A percentile compares a stretch with the other conserved stretches of the same genome.
Conservation (phyloP, 441 rosid genomes). For the Lepidium campestre region DNA sequence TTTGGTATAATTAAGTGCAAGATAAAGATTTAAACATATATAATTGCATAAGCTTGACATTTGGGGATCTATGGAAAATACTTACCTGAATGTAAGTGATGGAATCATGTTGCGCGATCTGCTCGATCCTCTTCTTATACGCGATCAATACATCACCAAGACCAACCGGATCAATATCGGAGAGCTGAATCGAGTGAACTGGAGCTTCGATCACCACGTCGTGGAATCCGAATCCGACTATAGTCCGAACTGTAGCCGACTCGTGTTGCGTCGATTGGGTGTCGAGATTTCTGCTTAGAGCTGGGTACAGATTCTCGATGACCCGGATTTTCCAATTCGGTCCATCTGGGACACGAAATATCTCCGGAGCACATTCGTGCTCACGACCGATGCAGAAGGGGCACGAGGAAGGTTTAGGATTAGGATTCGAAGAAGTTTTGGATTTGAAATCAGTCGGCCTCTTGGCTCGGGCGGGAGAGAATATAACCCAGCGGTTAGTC, state of each 20-base stretch:
- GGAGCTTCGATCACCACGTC: conserved; percentile 84
- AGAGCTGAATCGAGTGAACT: conserved; percentile 53
- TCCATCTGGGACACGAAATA: conserved; percentile 61
- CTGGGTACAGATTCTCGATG: conserved; percentile 80
- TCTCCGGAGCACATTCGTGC: conserved; percentile 78
- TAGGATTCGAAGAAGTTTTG: conserved; percentile 41
- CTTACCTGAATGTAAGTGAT: conserved; percentile 68
- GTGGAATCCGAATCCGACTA: conserved; percentile 67
- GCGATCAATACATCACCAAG: conserved; percentile 60
- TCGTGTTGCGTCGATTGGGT: conserved; percentile 13
- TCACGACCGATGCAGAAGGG: conserved; percentile 85
- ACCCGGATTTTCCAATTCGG: conserved; percentile 69
- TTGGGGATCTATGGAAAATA: not conserved
- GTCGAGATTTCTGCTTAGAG: conserved; percentile 51
- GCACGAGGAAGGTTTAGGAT: conserved; percentile 38
- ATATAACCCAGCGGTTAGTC: conserved; percentile 68
- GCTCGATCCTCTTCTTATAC: conserved; percentile 63
- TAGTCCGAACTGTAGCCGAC: conserved; percentile 9
- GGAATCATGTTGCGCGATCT: conserved; percentile 38
- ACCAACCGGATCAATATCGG: conserved; percentile 44
- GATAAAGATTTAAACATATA: too few relatives aligned
- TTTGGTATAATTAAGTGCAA: not conserved
- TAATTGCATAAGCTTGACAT: too few relatives aligned
- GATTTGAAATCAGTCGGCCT: conserved; percentile 81
- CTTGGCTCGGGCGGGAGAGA: conserved; percentile 77